A percentile compares a stretch with the other conserved stretches of the same genome.
Evolutionary conservation across 768 basidiomycete genomes (phyloP).

Genomic region (Psilocybe subaeruginosa): DNA sequence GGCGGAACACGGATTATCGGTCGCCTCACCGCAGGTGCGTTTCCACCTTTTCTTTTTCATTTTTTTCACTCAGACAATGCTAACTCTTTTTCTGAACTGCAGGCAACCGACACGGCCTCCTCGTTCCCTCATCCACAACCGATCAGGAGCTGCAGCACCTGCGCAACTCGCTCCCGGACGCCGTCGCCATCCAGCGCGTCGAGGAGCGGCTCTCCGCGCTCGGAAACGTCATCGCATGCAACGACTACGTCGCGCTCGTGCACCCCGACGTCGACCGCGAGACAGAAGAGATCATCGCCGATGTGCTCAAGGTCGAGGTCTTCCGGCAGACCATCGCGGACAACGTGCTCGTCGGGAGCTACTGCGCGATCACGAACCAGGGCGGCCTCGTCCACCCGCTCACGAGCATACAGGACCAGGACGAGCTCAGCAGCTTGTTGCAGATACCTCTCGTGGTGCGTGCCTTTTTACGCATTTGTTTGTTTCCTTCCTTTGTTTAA

Average conservation of each 20-base stretch:
- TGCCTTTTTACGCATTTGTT: slow-evolving; percentile 21
- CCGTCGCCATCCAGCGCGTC: slow-evolving; percentile 93
- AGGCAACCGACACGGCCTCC: slow-evolving; percentile 97
- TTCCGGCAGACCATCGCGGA: slow-evolving; percentile 97
- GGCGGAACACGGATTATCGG: slow-evolving; percentile 94
- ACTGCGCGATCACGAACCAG: slow-evolving; percentile 94
- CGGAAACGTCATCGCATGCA: slow-evolving; percentile 98
- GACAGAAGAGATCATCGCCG: slow-evolving; percentile 99
- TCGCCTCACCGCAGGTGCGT: slow-evolving; percentile 84
- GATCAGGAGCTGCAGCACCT: slow-evolving; percentile 99
- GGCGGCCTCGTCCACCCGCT: slow-evolving; percentile 98
- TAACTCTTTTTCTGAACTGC: slow-evolving; percentile 1
- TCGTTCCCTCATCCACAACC: slow-evolving; percentile 93
- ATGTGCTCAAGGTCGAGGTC: slow-evolving; percentile 98
- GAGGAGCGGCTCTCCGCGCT: slow-evolving; percentile 97
- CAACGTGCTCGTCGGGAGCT: slow-evolving; percentile 96
- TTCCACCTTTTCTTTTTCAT: neutral
- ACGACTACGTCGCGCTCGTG: slow-evolving; percentile 98
- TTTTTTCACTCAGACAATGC: neutral
- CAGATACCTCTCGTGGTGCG: slow-evolving; percentile 94
- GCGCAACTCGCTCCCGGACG: slow-evolving; percentile 90
- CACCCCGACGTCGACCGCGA: slow-evolving; percentile 98
- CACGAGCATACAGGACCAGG: slow-evolving; percentile 96
- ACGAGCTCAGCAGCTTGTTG: slow-evolving; percentile 91
- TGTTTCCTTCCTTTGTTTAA: slow-evolving; percentile 2